phyloP scores from a whole-genome alignment of 2,329 filamentous ascomycete species.

The Colletotrichum scovillei region DNA sequence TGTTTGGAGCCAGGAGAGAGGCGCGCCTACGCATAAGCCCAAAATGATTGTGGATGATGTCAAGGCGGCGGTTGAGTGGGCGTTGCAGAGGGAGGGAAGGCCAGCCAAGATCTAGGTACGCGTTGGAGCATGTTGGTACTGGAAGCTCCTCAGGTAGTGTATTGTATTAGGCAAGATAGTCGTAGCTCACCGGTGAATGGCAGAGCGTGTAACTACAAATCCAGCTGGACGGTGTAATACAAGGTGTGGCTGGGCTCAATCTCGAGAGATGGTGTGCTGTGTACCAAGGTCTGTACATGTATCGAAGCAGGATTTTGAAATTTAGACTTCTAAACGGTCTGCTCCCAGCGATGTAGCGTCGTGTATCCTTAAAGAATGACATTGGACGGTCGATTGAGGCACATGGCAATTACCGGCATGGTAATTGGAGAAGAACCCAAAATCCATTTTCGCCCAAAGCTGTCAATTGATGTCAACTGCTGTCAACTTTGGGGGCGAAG shows the following conservation, averaged over 20 bases:
- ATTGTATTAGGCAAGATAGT: not conserved
- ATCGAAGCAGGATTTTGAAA: not conserved
- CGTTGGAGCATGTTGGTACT: not conserved
- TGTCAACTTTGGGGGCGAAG: not conserved
- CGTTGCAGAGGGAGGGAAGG: conserved; percentile 66
- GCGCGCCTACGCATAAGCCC: conserved; percentile 69
- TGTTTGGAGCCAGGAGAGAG: conserved; percentile 68
- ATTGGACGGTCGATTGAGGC: not conserved
- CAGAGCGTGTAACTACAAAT: not conserved
- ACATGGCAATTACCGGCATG: not conserved
- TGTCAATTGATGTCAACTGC: not conserved
- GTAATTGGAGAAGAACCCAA: not conserved
- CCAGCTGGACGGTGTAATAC: not conserved
- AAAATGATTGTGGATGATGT: conserved; percentile 79
- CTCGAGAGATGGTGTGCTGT: conserved; percentile 1
- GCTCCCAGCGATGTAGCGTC: not conserved
- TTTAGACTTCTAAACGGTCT: not conserved
- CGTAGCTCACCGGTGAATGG: not conserved
- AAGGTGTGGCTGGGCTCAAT: not conserved
- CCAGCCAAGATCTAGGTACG: not conserved
- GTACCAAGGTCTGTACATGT: too few relatives aligned
- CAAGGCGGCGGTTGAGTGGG: conserved; percentile 81
- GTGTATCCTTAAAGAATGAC: not conserved
- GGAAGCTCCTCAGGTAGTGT: not conserved
- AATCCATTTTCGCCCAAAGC: not conserved